A percentile compares a stretch with the other conserved stretches of the same genome.
Evolutionary conservation across 106 monocot genomes (phyloP).

Genomic region (Platanthera zijinensis): DNA sequence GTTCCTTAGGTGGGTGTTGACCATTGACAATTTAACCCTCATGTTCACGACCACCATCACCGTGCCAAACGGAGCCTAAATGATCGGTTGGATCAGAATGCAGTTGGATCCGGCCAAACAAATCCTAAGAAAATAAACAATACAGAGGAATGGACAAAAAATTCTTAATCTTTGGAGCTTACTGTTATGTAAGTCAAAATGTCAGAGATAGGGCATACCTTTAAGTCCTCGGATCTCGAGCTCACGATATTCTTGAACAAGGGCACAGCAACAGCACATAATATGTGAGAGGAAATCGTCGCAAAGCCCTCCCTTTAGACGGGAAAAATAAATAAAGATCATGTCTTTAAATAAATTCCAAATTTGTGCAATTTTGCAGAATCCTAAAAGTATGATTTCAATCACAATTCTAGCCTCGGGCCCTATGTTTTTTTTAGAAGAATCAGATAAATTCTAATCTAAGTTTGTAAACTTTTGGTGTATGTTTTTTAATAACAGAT

Average conservation of each 20-base stretch:
- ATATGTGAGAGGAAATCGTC: conserved; percentile 95
- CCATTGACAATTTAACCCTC: no score
- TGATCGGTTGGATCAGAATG: not conserved
- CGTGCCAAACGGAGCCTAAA: not conserved
- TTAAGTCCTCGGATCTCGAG: conserved; percentile 64
- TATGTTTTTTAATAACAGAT: no score
- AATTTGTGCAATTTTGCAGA: not conserved
- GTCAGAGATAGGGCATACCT: conserved; percentile 19
- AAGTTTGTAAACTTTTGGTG: no score
- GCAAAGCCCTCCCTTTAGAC: conserved; percentile 60
- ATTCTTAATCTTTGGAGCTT: not conserved
- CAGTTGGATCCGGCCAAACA: no score
- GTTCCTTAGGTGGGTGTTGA: no score
- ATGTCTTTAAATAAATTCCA: not conserved
- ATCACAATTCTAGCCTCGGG: not conserved
- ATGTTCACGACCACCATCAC: no score
- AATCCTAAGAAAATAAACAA: not conserved
- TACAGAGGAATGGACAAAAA: not conserved
- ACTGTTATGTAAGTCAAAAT: not conserved
- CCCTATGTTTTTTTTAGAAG: no score
- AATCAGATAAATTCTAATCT: no score
- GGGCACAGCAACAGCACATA: conserved; percentile 94
- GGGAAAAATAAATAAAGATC: not conserved
- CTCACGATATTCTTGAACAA: conserved; percentile 96
- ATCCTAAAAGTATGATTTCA: not conserved